These are phyloP conservation scores for Amanita jacksonii DNA, from an alignment of 768 basidiomycete species.

Conservation along the genomic window DNA sequence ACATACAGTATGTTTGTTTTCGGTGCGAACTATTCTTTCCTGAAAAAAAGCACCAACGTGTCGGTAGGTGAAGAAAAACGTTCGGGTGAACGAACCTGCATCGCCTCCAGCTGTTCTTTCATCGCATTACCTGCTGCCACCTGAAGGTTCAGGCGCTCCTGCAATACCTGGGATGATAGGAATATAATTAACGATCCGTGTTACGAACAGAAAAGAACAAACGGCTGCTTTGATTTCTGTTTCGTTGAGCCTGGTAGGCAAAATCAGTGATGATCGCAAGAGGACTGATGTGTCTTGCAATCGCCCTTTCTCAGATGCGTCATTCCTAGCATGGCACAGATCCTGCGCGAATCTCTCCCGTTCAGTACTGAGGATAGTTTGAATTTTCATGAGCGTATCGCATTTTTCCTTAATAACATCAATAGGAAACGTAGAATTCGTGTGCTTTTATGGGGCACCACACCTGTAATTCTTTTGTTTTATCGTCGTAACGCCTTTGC, in stretches of 20 bases:
- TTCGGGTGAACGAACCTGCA: slow-evolving; percentile 1
- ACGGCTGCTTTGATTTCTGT: slow-evolving; percentile 2
- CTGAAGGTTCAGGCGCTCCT: slow-evolving; percentile 33
- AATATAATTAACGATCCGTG: not conserved
- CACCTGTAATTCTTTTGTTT: slow-evolving; percentile 1
- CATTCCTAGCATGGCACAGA: not conserved
- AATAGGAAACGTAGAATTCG: not conserved
- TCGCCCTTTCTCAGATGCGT: not conserved
- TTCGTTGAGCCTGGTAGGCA: not conserved
- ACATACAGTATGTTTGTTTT: slow-evolving; percentile 26
- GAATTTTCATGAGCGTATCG: not conserved
- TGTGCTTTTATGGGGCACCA: not conserved
- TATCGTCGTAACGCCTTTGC: not conserved
- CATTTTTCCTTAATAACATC: not conserved
- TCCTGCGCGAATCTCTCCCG: not conserved
- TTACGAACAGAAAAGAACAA: not conserved
- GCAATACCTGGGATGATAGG: slow-evolving; percentile 10
- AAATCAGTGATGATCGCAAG: not conserved
- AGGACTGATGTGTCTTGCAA: not conserved
- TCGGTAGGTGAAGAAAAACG: no score
- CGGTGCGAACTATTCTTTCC: slow-evolving; percentile 29
- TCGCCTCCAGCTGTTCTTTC: slow-evolving; percentile 22
- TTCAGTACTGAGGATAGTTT: slow-evolving; percentile 1
- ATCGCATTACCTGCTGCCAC: slow-evolving; percentile 29
- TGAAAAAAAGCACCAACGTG: slow-evolving; percentile 9